Evolutionary conservation across 2,329 filamentous ascomycete species (phyloP), one percentile per base, ranked within the genome.

Genomic region (Plectosphaerella plurivora): DNA sequence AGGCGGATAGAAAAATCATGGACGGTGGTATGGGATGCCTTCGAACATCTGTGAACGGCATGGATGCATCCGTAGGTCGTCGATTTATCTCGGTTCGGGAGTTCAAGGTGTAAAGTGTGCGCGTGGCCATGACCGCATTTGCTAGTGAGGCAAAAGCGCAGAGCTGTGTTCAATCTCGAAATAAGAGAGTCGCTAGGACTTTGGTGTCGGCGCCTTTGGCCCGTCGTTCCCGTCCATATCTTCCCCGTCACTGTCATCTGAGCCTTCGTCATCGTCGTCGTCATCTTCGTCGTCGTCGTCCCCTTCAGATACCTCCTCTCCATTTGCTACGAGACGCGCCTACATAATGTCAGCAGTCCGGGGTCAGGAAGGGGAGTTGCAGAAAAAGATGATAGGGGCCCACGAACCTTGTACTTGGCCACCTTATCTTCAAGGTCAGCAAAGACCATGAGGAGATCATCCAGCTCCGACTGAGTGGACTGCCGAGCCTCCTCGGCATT

Each of bases 401-500:
- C 8, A 65, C 77, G 59, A 70, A 88, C 87, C 78, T 89, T 93
- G 64, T 93, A 91, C 60, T 82, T 83, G 42, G 79, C 77, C 47
- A 84, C 76, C 71, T 92, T 93, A 51, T 90, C 87, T 68, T 94
- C 89, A 16, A 91, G 65, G 63, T 94, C 89, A 14, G 83, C 84
- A 68, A 92, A 90, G 5, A 94, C 86, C 73, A 93, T 88, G 36
- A 94, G 72, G 51, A 93, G 75, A 66, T 94, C 89, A 59, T 94
- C 89, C 45, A 93, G 74, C 67, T 94, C 89, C 3, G 81, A 77
- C 64, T 93, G 89, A 5, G 79, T 78, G 2, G 79, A 71, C 55
- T 83, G 77, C 51, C 81, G 83, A 53, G 87, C 83, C 54, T 83
- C 78, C 59, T 85, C 82, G 56, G 81, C 85, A 57, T 79, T 71